Evolutionary conservation across 2,329 filamentous ascomycete species (phyloP).

Genomic region (Arthrobotrys megalospora): DNA sequence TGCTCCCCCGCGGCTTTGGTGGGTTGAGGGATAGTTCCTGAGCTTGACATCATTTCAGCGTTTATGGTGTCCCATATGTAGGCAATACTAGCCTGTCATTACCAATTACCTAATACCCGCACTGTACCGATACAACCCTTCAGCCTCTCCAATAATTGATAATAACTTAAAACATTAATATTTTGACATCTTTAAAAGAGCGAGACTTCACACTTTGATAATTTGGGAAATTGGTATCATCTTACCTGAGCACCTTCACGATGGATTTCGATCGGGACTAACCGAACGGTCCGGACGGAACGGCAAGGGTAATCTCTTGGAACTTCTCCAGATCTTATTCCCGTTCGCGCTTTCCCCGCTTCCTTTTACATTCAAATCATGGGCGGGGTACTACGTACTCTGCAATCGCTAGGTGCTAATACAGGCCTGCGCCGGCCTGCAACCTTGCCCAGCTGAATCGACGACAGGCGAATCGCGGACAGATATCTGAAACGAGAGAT

Average conservation of each 20-base stretch:
- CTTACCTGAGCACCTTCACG: no score
- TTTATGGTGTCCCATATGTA: background rate
- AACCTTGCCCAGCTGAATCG: background rate
- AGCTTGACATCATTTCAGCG: background rate
- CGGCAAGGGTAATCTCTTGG: slow-evolving; percentile 8
- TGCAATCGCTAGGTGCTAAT: background rate
- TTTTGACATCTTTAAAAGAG: no score
- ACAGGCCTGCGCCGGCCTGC: background rate
- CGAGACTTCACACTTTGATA: no score
- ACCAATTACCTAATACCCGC: slow-evolving; percentile 27
- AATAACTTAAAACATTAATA: background rate
- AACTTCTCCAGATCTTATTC: background rate
- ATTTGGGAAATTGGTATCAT: no score
- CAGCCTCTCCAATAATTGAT: background rate
- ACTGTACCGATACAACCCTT: background rate
- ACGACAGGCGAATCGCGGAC: slow-evolving; percentile 19
- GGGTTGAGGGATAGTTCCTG: no score
- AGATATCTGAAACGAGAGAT: slow-evolving; percentile 4
- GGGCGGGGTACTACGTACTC: background rate
- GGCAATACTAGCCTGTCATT: background rate
- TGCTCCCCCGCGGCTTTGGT: no score
- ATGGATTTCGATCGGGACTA: slow-evolving; percentile 2
- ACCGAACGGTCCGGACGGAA: slow-evolving; percentile 14
- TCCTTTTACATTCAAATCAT: background rate
- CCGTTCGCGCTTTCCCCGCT: no score